Evolutionary conservation across 2,329 filamentous ascomycete species (phyloP), one percentile per base, ranked within the genome.

Genomic region (Talaromyces verruculosus): DNA sequence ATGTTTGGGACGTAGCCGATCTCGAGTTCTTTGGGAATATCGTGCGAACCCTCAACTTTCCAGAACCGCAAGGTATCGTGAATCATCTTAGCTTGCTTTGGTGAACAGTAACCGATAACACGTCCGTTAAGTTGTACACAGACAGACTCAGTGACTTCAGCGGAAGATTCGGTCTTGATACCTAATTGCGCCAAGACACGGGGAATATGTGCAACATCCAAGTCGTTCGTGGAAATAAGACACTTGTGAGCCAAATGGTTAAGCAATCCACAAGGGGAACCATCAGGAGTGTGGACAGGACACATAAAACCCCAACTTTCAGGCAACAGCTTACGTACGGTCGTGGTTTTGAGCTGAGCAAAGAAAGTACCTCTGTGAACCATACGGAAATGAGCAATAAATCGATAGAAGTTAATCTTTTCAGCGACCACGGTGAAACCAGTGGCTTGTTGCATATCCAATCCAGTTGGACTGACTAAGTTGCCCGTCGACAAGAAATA

Each of bases 331-430:
- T 98, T 99, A 82, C 95, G 88, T 61, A 99, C 95, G 0, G 95
- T 95, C 0, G 95, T 99, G 0, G 95, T 99, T 81, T 97, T 98
- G 69, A 99, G 81, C 77, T 98, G 92, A 3, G 95, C 95, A 78
- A 99, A 99, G 86, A 99, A 99, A 76, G 92, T 95, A 84, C 95
- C 95, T 88, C 95, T 89, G 82, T 99, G 95, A 66, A 99, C 92
- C 93, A 97, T 97, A 71, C 95, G 91, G 85, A 99, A 99, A 79
- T 99, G 95, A 78, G 92, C 95, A 81, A 99, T 96, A 82, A 98
- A 99, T 73, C 95, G 92, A 74, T 96, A 88, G 77, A 98, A 99
- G 82, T 99, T 99, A 76, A 99, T 94, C 84, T 98, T 98, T 77
- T 99, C 95, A 2, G 95, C 95, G 61, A 98, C 93, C 61, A 99